Evolutionary conservation across 2,329 filamentous ascomycete genomes (phyloP).

Genomic region (Sporothrix phasma): DNA sequence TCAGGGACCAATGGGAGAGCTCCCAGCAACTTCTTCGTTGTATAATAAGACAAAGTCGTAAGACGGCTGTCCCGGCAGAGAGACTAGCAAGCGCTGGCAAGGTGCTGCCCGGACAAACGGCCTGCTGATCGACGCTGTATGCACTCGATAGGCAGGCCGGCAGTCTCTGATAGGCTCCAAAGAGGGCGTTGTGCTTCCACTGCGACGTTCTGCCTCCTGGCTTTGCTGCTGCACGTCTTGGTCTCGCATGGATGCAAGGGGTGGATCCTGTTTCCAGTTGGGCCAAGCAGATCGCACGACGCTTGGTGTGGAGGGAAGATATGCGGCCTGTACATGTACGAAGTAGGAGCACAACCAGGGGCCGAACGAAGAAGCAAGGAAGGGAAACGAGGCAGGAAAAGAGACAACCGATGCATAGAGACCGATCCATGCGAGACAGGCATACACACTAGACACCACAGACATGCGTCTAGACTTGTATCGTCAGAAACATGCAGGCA

Average conservation of each 20-base stretch:
- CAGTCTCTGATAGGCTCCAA: background rate
- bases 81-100: too few relatives aligned
- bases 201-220: background rate
- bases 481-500: background rate
- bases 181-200: background rate
- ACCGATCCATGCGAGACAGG: background rate
- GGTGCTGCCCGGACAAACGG: too few relatives aligned
- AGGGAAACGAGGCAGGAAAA: background rate
- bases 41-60: too few relatives aligned
- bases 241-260: constrained; percentile 12
- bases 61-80: too few relatives aligned
- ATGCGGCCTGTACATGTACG: too few relatives aligned
- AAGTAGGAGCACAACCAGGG: too few relatives aligned
- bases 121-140: background rate
- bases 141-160: background rate
- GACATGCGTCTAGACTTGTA: background rate
- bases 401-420: background rate
- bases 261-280: background rate
- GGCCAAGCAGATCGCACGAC: constrained; percentile 1
- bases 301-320: background rate
- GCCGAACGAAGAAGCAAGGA: background rate
- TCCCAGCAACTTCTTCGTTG: too few relatives aligned
- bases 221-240: background rate
- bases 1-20: too few relatives aligned
- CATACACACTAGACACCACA: background rate